Conservation (phyloP, 306 rosid genomes). For the Sphenostylis stenocarpa region DNA sequence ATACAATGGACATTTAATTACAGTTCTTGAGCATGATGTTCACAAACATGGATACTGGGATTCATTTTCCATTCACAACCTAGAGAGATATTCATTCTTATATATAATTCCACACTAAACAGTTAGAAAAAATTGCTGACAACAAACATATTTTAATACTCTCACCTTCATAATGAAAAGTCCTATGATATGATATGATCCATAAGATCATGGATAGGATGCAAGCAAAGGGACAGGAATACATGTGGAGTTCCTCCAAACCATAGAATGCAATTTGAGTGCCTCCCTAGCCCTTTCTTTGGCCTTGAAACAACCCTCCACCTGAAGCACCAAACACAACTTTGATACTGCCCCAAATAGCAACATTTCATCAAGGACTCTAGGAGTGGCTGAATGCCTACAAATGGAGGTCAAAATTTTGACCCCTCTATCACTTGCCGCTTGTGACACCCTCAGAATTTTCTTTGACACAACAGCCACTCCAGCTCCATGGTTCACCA, state of each 20-base stretch:
- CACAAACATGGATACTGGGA: not conserved
- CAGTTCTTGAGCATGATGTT: not conserved
- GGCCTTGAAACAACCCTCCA: conserved; percentile 48
- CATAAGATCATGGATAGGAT: conserved; percentile 42
- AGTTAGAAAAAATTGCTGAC: not conserved
- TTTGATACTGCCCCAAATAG: conserved; percentile 62
- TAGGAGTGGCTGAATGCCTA: conserved; percentile 48
- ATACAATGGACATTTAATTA: not conserved
- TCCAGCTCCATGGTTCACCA: conserved; percentile 60
- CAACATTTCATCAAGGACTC: conserved; percentile 62
- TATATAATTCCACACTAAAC: not conserved
- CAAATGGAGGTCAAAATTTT: conserved; percentile 54
- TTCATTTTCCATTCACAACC: conserved; percentile 4
- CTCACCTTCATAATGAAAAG: not conserved
- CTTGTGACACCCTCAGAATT: conserved; percentile 61
- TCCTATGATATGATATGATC: not conserved
- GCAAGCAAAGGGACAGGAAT: conserved; percentile 51
- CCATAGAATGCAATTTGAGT: conserved; percentile 60
- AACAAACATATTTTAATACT: not conserved
- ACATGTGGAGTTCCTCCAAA: conserved; percentile 65
- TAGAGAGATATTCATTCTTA: conserved; percentile 6
- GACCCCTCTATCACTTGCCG: conserved; percentile 64
- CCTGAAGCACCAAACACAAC: conserved; percentile 67
- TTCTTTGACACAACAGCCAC: conserved; percentile 65
- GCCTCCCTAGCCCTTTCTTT: conserved; percentile 59